These are phyloP conservation scores for Parathielavia appendiculata DNA, from an alignment of 495 filamentous ascomycete species.

Conservation along the genomic window DNA sequence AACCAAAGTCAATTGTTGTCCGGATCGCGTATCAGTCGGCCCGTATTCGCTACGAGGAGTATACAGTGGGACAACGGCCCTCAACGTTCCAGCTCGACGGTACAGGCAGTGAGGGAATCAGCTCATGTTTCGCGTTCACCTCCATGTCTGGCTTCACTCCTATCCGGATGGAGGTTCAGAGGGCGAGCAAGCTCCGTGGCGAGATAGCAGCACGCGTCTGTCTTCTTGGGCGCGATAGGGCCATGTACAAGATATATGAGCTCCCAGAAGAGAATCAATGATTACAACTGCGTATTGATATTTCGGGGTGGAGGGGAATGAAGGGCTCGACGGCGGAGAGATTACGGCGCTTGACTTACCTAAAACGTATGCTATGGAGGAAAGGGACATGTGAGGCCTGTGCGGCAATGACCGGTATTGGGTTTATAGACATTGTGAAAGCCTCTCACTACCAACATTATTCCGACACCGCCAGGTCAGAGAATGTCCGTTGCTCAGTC, in stretches of 20 bases:
- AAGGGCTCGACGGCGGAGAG: too few relatives aligned
- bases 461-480: neutral
- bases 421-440: too few relatives aligned
- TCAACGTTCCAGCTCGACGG: neutral
- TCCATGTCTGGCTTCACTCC: slow-evolving; percentile 37
- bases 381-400: too few relatives aligned
- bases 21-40: slow-evolving; percentile 17
- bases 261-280: slow-evolving; percentile 27
- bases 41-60: slow-evolving; percentile 13
- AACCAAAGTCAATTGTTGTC: slow-evolving; percentile 18
- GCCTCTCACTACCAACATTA: neutral
- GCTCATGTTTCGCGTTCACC: slow-evolving; percentile 27
- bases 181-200: slow-evolving; percentile 31
- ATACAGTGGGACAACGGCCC: slow-evolving; percentile 9
- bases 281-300: neutral
- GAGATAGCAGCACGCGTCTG: slow-evolving; percentile 41
- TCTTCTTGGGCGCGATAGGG: slow-evolving; percentile 41
- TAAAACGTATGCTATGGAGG: too few relatives aligned
- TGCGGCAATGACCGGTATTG: too few relatives aligned
- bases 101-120: slow-evolving; percentile 1
- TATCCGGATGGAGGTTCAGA: slow-evolving; percentile 44
- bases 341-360: too few relatives aligned
- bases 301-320: neutral
- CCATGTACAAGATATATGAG: slow-evolving; percentile 40
- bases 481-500: neutral